phyloP scores from a whole-genome alignment of 2,329 filamentous ascomycete genomes.

The Aspergillus melleus region DNA sequence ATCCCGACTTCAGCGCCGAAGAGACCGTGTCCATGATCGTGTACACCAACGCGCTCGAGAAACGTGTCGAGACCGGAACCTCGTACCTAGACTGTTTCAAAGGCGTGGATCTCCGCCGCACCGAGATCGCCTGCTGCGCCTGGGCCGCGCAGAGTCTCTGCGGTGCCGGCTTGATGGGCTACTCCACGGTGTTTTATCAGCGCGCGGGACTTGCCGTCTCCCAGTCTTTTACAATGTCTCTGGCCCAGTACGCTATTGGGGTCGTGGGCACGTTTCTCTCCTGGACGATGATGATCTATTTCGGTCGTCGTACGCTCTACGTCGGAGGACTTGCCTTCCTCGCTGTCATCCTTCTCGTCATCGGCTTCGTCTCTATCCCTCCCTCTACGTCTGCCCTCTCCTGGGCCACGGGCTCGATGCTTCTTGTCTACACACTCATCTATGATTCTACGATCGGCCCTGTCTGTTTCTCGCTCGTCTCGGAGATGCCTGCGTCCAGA shows the following conservation, averaged over 20 bases:
- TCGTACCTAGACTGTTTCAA: constrained; percentile 32
- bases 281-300: constrained; percentile 44
- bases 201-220: constrained; percentile 36
- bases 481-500: constrained; percentile 55
- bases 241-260: constrained; percentile 62
- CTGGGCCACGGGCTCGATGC: constrained; percentile 46
- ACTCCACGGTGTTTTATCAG: constrained; percentile 37
- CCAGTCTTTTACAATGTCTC: constrained; percentile 38
- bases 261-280: constrained; percentile 52
- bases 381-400: constrained; percentile 26
- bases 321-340: constrained; percentile 28
- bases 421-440: constrained; percentile 54
- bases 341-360: constrained; percentile 23
- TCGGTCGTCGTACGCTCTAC: constrained; percentile 44
- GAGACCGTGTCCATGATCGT: constrained; percentile 39
- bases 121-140: constrained; percentile 41
- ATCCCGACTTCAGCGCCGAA: constrained; percentile 26
- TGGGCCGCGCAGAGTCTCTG: constrained; percentile 38
- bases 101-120: constrained; percentile 37
- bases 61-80: constrained; percentile 17
- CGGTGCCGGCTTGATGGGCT: constrained; percentile 32
- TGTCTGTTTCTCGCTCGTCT: constrained; percentile 54
- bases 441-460: constrained; percentile 58
- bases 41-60: constrained; percentile 37
- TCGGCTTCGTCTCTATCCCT: constrained; percentile 23